These are phyloP conservation scores for Funneliformis geosporum DNA, from an alignment of 192 early-diverging fungal species.

Conservation along the genomic window DNA sequence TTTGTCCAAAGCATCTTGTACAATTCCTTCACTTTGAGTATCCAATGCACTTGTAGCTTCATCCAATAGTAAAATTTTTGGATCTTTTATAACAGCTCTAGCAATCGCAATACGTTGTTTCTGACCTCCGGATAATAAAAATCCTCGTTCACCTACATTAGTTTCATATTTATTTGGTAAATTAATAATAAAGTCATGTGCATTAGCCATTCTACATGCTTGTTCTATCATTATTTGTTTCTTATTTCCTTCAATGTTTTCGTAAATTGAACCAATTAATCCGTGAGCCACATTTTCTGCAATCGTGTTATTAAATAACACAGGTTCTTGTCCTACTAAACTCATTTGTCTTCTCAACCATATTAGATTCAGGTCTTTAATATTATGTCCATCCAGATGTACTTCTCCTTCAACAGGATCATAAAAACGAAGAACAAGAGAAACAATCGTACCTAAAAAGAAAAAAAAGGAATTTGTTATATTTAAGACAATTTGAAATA, in stretches of 20 bases:
- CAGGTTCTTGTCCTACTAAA: slow-evolving; percentile 72
- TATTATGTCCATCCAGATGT: slow-evolving; percentile 60
- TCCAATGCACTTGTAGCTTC: slow-evolving; percentile 91
- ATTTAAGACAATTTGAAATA: not conserved
- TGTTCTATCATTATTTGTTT: slow-evolving; percentile 43
- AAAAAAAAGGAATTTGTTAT: not conserved
- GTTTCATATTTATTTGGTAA: slow-evolving; percentile 85
- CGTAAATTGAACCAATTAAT: slow-evolving; percentile 17
- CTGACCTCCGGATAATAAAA: slow-evolving; percentile 88
- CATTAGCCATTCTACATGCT: slow-evolving; percentile 70
- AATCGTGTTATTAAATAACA: slow-evolving; percentile 61
- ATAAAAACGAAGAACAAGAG: slow-evolving; percentile 46
- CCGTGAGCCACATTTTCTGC: slow-evolving; percentile 36
- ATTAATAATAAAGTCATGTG: slow-evolving; percentile 72
- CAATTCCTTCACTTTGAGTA: slow-evolving; percentile 69
- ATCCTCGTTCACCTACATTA: slow-evolving; percentile 81
- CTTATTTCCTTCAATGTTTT: slow-evolving; percentile 8
- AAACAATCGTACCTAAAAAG: slow-evolving; percentile 40
- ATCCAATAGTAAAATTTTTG: slow-evolving; percentile 83
- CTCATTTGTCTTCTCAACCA: slow-evolving; percentile 69
- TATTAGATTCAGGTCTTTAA: slow-evolving; percentile 60
- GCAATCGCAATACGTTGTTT: slow-evolving; percentile 98
- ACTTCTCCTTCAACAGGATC: slow-evolving; percentile 55
- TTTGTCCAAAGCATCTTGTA: slow-evolving; percentile 78
- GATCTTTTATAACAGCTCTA: slow-evolving; percentile 87